Percentiles rank a stretch among this genome's conserved stretches.
Conservation (phyloP, 371 early-diverging fungal species). For the Apophysomyces trapeziformis region DNA sequence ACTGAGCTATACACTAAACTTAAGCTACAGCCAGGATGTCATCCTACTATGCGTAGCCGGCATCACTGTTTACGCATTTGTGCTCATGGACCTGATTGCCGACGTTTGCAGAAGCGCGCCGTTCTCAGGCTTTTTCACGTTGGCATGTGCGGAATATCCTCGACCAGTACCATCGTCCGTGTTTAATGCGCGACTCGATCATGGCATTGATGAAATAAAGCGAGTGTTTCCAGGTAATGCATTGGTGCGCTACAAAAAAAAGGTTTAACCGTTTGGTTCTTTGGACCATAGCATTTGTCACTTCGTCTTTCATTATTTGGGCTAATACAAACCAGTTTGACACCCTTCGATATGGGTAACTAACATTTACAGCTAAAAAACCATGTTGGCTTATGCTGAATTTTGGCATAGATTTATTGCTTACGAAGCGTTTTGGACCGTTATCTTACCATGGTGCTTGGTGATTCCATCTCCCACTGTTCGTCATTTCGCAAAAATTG, state of each 20-base stretch:
- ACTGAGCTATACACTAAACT: not conserved
- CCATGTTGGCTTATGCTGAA: not conserved
- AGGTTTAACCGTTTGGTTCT: not conserved
- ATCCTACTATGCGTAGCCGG: constrained; percentile 13
- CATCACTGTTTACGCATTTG: constrained; percentile 14
- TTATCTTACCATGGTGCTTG: constrained; percentile 22
- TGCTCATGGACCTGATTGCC: not conserved
- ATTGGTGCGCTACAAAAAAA: not conserved
- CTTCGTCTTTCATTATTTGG: constrained; percentile 23
- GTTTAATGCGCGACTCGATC: not conserved
- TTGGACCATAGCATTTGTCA: constrained; percentile 15
- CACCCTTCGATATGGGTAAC: constrained; percentile 25
- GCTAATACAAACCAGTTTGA: constrained; percentile 31
- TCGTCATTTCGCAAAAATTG: constrained; percentile 6
- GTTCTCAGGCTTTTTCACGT: not conserved
- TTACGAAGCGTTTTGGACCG: constrained; percentile 15
- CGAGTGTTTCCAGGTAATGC: constrained; percentile 26
- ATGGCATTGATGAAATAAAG: constrained; percentile 1
- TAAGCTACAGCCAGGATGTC: constrained; percentile 14
- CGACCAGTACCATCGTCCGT: not conserved
- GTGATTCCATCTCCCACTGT: not conserved
- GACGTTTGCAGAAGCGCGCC: constrained; percentile 1
- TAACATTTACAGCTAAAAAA: constrained; percentile 1
- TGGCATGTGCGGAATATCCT: not conserved
- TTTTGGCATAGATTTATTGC: constrained; percentile 20